phyloP scores from a whole-genome alignment of 2,329 filamentous ascomycete species.

The Diaporthe aspalathi region DNA sequence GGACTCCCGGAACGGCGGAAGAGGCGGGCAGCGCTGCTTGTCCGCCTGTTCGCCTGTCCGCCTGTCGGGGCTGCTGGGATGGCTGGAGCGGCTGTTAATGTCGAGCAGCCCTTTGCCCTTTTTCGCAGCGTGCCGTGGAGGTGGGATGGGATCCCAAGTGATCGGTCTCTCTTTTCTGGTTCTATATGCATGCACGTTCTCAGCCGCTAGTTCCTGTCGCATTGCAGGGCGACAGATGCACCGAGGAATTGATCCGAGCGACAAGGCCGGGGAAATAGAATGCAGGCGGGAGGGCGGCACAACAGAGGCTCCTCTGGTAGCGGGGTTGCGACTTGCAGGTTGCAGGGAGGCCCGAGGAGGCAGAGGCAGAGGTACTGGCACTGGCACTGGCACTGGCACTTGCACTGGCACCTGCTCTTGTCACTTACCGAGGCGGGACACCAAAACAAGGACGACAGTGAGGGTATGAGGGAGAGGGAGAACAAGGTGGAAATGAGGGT shows the following conservation, averaged over 20 bases:
- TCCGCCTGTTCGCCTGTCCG: constrained; percentile 7
- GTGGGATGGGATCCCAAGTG: neutral
- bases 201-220: constrained; percentile 30
- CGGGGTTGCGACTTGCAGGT: too few relatives aligned
- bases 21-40: constrained; percentile 17
- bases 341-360: neutral
- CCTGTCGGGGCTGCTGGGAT: constrained; percentile 28
- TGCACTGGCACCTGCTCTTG: neutral
- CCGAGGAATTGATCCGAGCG: constrained; percentile 22
- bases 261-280: constrained; percentile 25
- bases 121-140: constrained; percentile 9
- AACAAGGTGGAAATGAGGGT: neutral
- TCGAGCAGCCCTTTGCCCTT: too few relatives aligned
- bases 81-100: constrained; percentile 13
- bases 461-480: neutral
- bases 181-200: constrained; percentile 14
- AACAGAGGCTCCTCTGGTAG: constrained; percentile 27
- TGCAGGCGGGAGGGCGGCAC: constrained; percentile 12
- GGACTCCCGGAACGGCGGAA: constrained; percentile 16
- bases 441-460: neutral
- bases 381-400: neutral
- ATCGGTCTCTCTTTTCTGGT: too few relatives aligned
- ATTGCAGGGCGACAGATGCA: constrained; percentile 29
- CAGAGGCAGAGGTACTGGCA: too few relatives aligned
- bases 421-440: too few relatives aligned